Evolutionary conservation across 208 protist genomes (phyloP).

Genomic region (Leishmania martiniquensis): DNA sequence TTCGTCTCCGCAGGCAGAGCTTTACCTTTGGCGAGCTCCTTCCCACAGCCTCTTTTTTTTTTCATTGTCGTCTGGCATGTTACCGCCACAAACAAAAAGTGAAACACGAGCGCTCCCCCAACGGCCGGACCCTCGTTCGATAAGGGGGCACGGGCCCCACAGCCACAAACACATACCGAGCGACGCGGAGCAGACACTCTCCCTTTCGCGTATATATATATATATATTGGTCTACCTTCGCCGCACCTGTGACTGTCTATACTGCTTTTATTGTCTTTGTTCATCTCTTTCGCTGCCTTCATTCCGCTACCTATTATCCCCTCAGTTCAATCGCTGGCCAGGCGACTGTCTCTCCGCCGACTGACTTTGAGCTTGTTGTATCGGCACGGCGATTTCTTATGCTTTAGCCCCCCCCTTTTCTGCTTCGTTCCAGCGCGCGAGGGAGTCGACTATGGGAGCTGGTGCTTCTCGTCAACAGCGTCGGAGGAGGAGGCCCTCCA

Average conservation of each 20-base stretch:
- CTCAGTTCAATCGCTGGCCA: not conserved
- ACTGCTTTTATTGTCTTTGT: not conserved
- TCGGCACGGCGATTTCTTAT: not conserved
- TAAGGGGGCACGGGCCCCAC: not conserved
- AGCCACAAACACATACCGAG: slow-evolving; percentile 2
- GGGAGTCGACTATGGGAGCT: slow-evolving; percentile 12
- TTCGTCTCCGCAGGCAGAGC: not conserved
- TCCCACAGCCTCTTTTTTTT: too few species aligned
- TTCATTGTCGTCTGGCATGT: not conserved
- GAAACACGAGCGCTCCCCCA: not conserved
- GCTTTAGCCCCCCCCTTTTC: not conserved
- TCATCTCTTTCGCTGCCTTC: not conserved
- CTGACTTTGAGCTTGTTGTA: not conserved
- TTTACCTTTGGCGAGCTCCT: not conserved
- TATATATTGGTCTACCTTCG: not conserved
- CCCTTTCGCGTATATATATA: not conserved
- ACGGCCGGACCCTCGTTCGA: not conserved
- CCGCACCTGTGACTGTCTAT: not conserved
- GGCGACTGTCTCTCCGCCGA: not conserved
- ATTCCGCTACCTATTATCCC: too few species aligned
- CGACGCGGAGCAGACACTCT: too few species aligned
- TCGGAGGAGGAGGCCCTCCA: slow-evolving; percentile 2
- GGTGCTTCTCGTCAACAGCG: slow-evolving; percentile 8
- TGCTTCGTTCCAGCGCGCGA: not conserved
- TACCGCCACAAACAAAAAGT: not conserved